These are phyloP conservation scores for Ascoidea asiatica DNA, from an alignment of 805 yeast genomes.

Conservation along the genomic window DNA sequence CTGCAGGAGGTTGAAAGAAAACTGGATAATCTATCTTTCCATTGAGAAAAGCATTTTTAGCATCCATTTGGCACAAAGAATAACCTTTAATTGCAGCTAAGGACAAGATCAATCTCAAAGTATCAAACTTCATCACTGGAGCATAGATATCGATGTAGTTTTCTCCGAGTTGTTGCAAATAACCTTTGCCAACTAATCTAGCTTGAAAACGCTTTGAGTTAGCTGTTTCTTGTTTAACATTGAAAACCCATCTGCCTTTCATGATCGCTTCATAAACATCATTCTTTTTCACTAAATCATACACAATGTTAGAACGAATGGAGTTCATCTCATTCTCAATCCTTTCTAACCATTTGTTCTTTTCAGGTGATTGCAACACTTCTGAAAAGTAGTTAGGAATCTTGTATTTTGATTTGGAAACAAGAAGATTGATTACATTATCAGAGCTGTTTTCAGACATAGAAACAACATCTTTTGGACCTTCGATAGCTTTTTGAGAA, in stretches of 20 bases:
- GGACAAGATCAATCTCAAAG: slow-evolving; percentile 1
- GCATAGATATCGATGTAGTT: slow-evolving; percentile 5
- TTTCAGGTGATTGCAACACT: too few relatives aligned
- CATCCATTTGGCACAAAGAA: slow-evolving; percentile 5
- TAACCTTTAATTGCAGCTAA: background rate
- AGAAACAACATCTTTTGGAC: too few relatives aligned
- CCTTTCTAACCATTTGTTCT: too few relatives aligned
- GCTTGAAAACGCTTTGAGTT: slow-evolving; percentile 1
- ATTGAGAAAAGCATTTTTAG: slow-evolving; percentile 3
- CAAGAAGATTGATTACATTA: too few relatives aligned
- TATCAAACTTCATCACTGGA: slow-evolving; percentile 3
- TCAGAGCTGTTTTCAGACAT: too few relatives aligned
- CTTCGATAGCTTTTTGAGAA: too few relatives aligned
- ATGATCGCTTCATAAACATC: too few relatives aligned
- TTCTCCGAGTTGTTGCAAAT: slow-evolving; percentile 3
- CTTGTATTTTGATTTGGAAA: too few relatives aligned
- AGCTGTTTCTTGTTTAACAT: background rate
- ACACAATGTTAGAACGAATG: too few relatives aligned
- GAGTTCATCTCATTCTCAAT: too few relatives aligned
- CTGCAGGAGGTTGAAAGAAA: background rate
- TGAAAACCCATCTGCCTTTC: background rate
- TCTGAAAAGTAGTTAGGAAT: too few relatives aligned
- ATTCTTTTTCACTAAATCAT: too few relatives aligned
- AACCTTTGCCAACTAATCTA: slow-evolving; percentile 6
- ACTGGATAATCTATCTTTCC: background rate